Evolutionary conservation across 2,329 filamentous ascomycete species (phyloP).

Genomic region (Fusarium sp.): DNA sequence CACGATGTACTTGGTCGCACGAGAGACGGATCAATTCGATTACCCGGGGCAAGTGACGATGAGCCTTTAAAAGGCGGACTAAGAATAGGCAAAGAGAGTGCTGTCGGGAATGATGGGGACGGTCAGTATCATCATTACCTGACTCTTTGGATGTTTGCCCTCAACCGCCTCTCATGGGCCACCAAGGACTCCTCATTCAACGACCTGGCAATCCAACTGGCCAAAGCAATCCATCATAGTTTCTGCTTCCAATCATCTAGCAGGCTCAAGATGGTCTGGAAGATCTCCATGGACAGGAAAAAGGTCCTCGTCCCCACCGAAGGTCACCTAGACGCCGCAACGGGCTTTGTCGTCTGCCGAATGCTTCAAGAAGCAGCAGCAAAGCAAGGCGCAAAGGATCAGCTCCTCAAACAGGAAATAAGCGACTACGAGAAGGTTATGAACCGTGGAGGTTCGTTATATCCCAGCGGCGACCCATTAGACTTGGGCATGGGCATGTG

Average conservation of each 20-base stretch:
- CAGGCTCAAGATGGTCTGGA: conserved; percentile 66
- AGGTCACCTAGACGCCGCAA: conserved; percentile 70
- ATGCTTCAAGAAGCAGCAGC: conserved; percentile 62
- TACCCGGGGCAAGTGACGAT: conserved; percentile 66
- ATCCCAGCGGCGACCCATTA: conserved; percentile 64
- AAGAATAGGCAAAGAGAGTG: conserved; percentile 69
- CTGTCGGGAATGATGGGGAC: conserved; percentile 65
- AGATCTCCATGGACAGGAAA: conserved; percentile 66
- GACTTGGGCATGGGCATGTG: conserved; percentile 73
- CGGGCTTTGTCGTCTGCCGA: conserved; percentile 66
- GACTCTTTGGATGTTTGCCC: conserved; percentile 74
- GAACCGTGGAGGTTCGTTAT: conserved; percentile 59
- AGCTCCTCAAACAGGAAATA: conserved; percentile 63
- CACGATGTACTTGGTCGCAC: conserved; percentile 68
- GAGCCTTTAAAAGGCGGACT: conserved; percentile 69
- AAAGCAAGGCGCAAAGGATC: conserved; percentile 45
- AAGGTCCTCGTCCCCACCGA: conserved; percentile 64
- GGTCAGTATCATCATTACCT: conserved; percentile 75
- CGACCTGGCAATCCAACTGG: conserved; percentile 65
- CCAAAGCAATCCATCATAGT: conserved; percentile 65
- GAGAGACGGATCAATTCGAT: conserved; percentile 61
- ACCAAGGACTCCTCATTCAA: conserved; percentile 64
- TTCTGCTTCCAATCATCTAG: conserved; percentile 59
- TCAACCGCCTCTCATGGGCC: conserved; percentile 67
- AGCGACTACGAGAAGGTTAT: conserved; percentile 66